Conservation (phyloP, 192 early-diverging fungal species). For the Coemansia sp. region DNA sequence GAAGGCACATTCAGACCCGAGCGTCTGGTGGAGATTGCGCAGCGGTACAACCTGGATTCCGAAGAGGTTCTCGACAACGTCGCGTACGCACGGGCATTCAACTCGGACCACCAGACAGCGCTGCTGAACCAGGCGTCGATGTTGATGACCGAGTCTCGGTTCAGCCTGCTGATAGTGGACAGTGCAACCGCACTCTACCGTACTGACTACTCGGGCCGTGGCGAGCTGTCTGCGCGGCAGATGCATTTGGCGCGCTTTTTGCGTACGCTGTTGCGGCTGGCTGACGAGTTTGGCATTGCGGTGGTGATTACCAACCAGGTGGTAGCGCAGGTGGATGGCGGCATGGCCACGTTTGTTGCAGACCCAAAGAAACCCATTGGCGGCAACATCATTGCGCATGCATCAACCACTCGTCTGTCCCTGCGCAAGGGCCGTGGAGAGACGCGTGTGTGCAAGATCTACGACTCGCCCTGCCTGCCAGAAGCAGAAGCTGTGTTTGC, state of each 20-base stretch:
- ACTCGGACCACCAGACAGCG: constrained; percentile 91
- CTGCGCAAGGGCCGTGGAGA: constrained; percentile 90
- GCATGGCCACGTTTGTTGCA: constrained; percentile 79
- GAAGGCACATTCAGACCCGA: constrained; percentile 96
- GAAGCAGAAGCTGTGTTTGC: constrained; percentile 92
- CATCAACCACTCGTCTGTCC: constrained; percentile 93
- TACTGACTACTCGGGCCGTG: constrained; percentile 95
- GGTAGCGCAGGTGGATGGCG: constrained; percentile 90
- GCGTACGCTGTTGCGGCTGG: constrained; percentile 77
- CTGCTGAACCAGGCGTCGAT: constrained; percentile 81
- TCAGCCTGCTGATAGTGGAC: constrained; percentile 86
- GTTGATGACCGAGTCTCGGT: constrained; percentile 88
- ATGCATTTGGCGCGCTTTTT: constrained; percentile 92
- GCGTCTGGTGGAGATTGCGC: constrained; percentile 77
- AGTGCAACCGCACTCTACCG: constrained; percentile 90
- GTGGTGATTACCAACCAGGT: constrained; percentile 99
- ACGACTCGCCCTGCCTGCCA: constrained; percentile 92
- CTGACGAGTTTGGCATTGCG: constrained; percentile 97
- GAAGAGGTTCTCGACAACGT: constrained; percentile 92
- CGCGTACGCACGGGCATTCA: constrained; percentile 90
- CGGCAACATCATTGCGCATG: constrained; percentile 96
- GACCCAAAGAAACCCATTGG: constrained; percentile 97
- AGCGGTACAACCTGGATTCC: constrained; percentile 78
- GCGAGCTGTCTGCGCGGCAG: constrained; percentile 91
- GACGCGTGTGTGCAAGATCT: constrained; percentile 92